phyloP scores from a whole-genome alignment of 2,329 filamentous ascomycete genomes.

The Fonsecaea erecta region DNA sequence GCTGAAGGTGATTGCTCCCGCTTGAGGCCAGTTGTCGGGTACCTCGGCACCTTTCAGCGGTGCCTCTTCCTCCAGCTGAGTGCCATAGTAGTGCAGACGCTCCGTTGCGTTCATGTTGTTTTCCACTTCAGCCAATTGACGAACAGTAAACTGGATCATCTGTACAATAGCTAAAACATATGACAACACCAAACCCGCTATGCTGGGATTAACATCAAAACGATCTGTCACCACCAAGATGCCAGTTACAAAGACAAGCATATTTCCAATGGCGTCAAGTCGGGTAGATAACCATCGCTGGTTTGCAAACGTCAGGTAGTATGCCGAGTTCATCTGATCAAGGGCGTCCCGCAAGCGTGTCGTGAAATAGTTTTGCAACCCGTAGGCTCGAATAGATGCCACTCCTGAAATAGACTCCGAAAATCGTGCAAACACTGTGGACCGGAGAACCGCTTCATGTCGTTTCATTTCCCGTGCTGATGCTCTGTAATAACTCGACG shows the following conservation, averaged over 20 bases:
- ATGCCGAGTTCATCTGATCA: slow-evolving; percentile 91
- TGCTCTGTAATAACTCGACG: slow-evolving; percentile 83
- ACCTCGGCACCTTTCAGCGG: slow-evolving; percentile 76
- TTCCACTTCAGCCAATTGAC: slow-evolving; percentile 92
- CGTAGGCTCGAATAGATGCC: slow-evolving; percentile 87
- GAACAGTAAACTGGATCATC: slow-evolving; percentile 93
- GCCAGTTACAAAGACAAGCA: slow-evolving; percentile 83
- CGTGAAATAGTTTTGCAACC: slow-evolving; percentile 76
- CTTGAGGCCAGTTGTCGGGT: slow-evolving; percentile 78
- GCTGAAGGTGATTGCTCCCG: slow-evolving; percentile 77
- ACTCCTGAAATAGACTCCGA: slow-evolving; percentile 84
- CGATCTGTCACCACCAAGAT: slow-evolving; percentile 91
- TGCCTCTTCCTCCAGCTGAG: slow-evolving; percentile 83
- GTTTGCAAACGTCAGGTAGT: slow-evolving; percentile 93
- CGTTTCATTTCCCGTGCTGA: slow-evolving; percentile 95
- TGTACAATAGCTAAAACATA: slow-evolving; percentile 94
- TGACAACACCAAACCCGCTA: slow-evolving; percentile 83
- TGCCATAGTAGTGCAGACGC: slow-evolving; percentile 87
- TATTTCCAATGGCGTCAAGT: slow-evolving; percentile 80
- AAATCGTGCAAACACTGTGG: slow-evolving; percentile 87
- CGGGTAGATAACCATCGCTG: slow-evolving; percentile 90
- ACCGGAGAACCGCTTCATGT: slow-evolving; percentile 86
- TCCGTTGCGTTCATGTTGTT: slow-evolving; percentile 98
- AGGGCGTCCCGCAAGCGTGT: slow-evolving; percentile 71
- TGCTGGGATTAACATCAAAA: slow-evolving; percentile 82